Evolutionary conservation across 2,329 filamentous ascomycete species (phyloP), one percentile per base, ranked within the genome.

Genomic region (Exserohilum turcica): DNA sequence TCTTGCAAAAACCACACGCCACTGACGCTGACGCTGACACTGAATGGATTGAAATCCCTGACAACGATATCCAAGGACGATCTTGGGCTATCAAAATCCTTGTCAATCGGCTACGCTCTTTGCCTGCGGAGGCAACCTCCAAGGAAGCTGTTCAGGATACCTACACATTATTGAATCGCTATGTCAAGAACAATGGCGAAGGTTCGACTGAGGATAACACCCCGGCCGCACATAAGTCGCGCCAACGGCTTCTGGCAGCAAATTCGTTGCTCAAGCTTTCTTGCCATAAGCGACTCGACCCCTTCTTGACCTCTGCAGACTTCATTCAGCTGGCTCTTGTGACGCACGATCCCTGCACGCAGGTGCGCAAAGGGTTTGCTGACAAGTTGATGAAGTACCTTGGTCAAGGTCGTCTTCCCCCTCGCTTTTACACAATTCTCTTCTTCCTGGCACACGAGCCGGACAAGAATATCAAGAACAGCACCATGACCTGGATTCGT

Each of bases 361-460:
- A 88, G 59, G 91, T 97, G 24, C 88, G 94, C 29, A 84, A 82
- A 40, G 84, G 84, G 1, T 97, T 99, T 66, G 82, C 94, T 47
- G 86, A 87, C 66, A 92, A 92, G 64, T 79, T 99, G 35, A 94
- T 96, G 76, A 97, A 96, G 76, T 93, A 96, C 67, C 84, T 97
- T 4, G 89, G 89, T 8, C 84, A 88, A 47, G 84, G 83, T 49
- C 86, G 82, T 61, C 81, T 96, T 2, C 82, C 85, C 1, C 79
- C 82, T 10, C 86, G 93, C 8, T 99, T 95, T 80, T 94, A 96
- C 73, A 89, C 91, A 0, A 87, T 96, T 35, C 82, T 96, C 5
- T 97, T 97, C 77, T 78, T 97, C 37, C 88, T 92, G 28, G 93
- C 94, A 1, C 97, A 94, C 71, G 94, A 99, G 76, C 94, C 93